These are phyloP conservation scores for Magnusiomyces sp. DNA, from an alignment of 1,139 yeast genomes.

Conservation along the genomic window DNA sequence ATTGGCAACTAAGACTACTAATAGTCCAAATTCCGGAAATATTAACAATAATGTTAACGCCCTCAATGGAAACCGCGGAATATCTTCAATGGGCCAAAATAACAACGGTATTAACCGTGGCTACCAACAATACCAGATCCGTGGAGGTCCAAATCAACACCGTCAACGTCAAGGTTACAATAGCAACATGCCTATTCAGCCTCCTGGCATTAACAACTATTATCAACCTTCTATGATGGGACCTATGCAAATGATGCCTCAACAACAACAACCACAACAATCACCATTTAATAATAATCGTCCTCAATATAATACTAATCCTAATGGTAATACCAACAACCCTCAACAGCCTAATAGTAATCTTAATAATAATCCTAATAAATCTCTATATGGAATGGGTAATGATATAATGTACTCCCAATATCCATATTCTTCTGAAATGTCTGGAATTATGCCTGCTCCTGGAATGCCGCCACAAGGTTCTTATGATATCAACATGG, in stretches of 20 bases:
- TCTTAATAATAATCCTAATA: not conserved
- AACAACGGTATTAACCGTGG: not conserved
- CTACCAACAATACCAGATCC: conserved; percentile 2
- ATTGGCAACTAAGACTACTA: conserved; percentile 29
- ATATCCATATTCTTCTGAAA: not conserved
- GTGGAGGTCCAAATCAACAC: not conserved
- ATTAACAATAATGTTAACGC: conserved; percentile 1
- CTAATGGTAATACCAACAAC: not conserved
- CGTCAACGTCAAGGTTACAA: not conserved
- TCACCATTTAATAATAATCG: not conserved
- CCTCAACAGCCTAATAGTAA: not conserved
- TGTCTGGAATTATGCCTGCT: not conserved
- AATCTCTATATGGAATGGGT: not conserved
- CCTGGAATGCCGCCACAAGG: not conserved
- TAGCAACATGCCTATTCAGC: not conserved
- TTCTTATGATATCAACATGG: conserved; percentile 1
- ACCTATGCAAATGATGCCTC: not conserved
- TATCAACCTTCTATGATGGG: no score
- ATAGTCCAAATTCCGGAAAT: conserved; percentile 1
- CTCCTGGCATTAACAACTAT: no score
- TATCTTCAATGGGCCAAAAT: not conserved
- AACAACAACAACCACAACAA: not conserved
- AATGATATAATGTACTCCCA: not conserved
- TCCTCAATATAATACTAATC: not conserved
- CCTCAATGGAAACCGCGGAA: not conserved